These are phyloP conservation scores for Yamadazyma friedrichii DNA, from an alignment of 1,139 yeast species.

Conservation along the genomic window DNA sequence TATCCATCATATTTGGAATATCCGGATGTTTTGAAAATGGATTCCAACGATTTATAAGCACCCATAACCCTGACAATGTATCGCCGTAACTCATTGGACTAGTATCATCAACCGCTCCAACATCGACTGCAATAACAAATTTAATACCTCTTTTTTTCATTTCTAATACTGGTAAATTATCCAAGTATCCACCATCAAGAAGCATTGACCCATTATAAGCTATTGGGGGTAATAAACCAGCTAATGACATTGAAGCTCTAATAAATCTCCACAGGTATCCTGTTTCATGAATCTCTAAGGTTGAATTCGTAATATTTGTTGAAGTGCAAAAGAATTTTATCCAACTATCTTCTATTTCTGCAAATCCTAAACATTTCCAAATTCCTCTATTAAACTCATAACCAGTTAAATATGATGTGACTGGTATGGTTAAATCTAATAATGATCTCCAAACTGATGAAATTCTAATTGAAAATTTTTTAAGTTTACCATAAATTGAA, in stretches of 20 bases:
- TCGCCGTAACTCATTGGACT: slow-evolving; percentile 93
- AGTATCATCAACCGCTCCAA: slow-evolving; percentile 90
- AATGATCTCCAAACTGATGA: slow-evolving; percentile 84
- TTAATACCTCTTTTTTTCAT: slow-evolving; percentile 89
- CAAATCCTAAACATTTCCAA: slow-evolving; percentile 92
- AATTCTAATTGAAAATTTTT: slow-evolving; percentile 79
- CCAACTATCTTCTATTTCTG: slow-evolving; percentile 96
- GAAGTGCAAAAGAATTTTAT: slow-evolving; percentile 83
- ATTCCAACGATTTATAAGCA: slow-evolving; percentile 80
- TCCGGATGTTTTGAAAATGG: slow-evolving; percentile 86
- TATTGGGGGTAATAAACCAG: slow-evolving; percentile 89
- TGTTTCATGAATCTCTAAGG: slow-evolving; percentile 89
- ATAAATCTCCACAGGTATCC: slow-evolving; percentile 97
- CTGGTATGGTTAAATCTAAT: slow-evolving; percentile 86
- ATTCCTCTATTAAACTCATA: slow-evolving; percentile 95
- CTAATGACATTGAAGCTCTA: slow-evolving; percentile 94
- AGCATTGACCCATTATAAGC: slow-evolving; percentile 90
- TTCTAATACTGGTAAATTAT: slow-evolving; percentile 86
- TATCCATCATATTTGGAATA: slow-evolving; percentile 93
- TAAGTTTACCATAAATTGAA: slow-evolving; percentile 86
- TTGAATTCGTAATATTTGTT: slow-evolving; percentile 92
- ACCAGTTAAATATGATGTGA: slow-evolving; percentile 93
- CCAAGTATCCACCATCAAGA: slow-evolving; percentile 94
- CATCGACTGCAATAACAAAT: slow-evolving; percentile 92
- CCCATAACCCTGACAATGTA: slow-evolving; percentile 91